Conservation (phyloP, 169 alveolate genomes). For the Plasmodium ovale region DNA sequence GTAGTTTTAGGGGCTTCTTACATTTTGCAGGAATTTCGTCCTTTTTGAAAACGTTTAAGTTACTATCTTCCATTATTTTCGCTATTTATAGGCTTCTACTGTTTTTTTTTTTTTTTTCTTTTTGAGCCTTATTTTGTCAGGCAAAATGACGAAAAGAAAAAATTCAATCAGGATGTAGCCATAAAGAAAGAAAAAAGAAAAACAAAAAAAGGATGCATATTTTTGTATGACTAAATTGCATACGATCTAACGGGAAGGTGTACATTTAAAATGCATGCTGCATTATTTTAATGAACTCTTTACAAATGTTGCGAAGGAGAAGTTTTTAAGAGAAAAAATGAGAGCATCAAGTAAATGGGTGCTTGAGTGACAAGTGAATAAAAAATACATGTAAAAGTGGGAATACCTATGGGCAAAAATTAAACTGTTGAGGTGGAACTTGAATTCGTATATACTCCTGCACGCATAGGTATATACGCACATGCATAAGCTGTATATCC, state of each 20-base stretch:
- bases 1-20: constrained; percentile 32
- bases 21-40: constrained; percentile 77
- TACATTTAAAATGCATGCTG: not conserved
- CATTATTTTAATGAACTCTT: not conserved
- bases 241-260: not conserved
- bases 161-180: too few relatives aligned
- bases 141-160: not conserved
- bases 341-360: not conserved
- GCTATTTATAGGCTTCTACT: not conserved
- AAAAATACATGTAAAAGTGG: not conserved
- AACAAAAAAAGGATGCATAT: not conserved
- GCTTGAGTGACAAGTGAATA: too few relatives aligned
- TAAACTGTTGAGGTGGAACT: too few relatives aligned
- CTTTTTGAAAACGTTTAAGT: constrained; percentile 36
- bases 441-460: not conserved
- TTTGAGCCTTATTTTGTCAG: constrained; percentile 18
- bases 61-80: constrained; percentile 45
- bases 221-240: too few relatives aligned
- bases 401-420: not conserved
- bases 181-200: not conserved
- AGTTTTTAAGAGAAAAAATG: not conserved
- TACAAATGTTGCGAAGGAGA: not conserved
- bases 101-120: constrained; percentile 39
- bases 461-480: not conserved
- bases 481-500: too few relatives aligned